Base-by-base conservation (phyloP, 257 asterid species). In the Solanum tarapatanum region DNA sequence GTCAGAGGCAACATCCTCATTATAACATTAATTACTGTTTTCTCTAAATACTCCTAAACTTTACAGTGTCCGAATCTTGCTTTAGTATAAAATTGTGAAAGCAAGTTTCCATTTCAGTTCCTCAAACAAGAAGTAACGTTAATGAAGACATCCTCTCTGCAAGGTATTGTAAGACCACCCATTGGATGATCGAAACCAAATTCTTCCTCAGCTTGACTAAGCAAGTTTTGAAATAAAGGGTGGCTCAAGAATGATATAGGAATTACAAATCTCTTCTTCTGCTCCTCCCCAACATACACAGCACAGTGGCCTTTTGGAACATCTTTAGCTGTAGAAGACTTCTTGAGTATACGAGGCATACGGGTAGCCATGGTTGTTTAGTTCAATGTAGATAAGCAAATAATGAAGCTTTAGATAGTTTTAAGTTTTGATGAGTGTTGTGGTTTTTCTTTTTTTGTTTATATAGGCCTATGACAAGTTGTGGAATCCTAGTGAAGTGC, bases 291-390 rank as follows among this genome's bases (percentile, higher is more conserved):
- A 32, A 93, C 95, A 84, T 93, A 94, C 32, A 94, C 92, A 8
- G 90, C 95, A 6, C 91, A 35, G 37, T 93, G 93, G 16, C 98
- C 96, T 69, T 92, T 94, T 0, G 96, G 96, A n/a, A 92, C 93
- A 26, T 88, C 90, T 43, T 43, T 43, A 41, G 64, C 2, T 77
- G 84, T 77, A 14, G 64, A 41, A 41, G 14, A 41, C 24, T 77
- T 77, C 84, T 77, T 77, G 24, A 24, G 26, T 26, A 79, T 24
- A 43, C 64, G 37, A 79, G 84, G 64, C 64, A 79, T 41, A 14
- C 37, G 84, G n/a, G 14, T 79, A 41, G 64, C 84, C 84, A 79
- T 79, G 24, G 21, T 26, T 1, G 36, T 26, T 77, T 43, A 79
- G 5, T 16, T 79, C 37, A 26, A 26, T 79, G 17, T 14, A 43